Percentiles rank a stretch among this genome's conserved stretches.
Conservation (phyloP, 805 yeast species). For the Candida maris region DNA sequence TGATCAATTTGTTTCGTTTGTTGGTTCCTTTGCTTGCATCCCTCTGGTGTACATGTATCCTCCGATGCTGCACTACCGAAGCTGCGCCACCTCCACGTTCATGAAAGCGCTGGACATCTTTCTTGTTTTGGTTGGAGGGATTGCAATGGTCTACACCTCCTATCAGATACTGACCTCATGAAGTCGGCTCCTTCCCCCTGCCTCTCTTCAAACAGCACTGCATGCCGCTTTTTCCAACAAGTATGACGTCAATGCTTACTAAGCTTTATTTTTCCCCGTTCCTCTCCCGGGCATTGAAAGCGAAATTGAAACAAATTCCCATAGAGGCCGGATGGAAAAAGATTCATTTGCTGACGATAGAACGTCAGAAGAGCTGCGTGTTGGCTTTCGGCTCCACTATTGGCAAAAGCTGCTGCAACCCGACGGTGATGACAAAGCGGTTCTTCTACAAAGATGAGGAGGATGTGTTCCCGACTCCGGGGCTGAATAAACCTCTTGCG, state of each 20-base stretch:
- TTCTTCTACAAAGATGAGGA: constrained; percentile 54
- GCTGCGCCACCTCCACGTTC: constrained; percentile 39
- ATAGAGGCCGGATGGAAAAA: too few relatives aligned
- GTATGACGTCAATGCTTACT: too few relatives aligned
- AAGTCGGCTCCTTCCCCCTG: too few relatives aligned
- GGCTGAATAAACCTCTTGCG: constrained; percentile 38
- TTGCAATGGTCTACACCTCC: constrained; percentile 66
- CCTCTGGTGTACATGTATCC: constrained; percentile 86
- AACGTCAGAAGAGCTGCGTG: too few relatives aligned
- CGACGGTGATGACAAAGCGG: constrained; percentile 32
- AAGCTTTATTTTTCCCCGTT: too few relatives aligned
- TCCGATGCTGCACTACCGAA: constrained; percentile 65
- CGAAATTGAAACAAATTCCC: too few relatives aligned
- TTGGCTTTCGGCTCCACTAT: too few relatives aligned
- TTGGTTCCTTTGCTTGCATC: constrained; percentile 82
- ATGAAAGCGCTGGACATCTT: constrained; percentile 44
- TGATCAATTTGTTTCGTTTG: constrained; percentile 73
- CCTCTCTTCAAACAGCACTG: too few relatives aligned
- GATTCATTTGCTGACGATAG: too few relatives aligned
- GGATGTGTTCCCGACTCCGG: constrained; percentile 44
- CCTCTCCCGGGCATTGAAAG: too few relatives aligned
- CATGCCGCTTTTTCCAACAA: too few relatives aligned
- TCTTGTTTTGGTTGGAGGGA: constrained; percentile 52
- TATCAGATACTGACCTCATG: constrained; percentile 44
- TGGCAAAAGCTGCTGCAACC: too few relatives aligned